Percentiles rank a stretch among this genome's conserved stretches.
These are phyloP conservation scores for Begonia loranthoides DNA, from an alignment of 306 rosid species.

Conservation along the genomic window DNA sequence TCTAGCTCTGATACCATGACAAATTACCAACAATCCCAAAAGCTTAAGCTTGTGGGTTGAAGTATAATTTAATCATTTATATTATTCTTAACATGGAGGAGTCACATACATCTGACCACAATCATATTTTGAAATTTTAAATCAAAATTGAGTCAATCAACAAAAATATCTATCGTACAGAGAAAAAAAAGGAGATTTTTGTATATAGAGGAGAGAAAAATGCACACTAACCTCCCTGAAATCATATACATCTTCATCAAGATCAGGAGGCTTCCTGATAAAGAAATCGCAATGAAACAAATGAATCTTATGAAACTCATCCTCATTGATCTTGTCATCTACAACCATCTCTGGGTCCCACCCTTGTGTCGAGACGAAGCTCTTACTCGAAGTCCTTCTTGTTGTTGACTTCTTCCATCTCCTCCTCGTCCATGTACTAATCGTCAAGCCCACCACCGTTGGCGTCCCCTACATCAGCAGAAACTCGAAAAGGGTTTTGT, in stretches of 20 bases:
- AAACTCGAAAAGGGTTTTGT: slow-evolving; percentile 35
- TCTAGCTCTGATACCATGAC: too few species aligned
- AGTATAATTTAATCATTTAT: too few species aligned
- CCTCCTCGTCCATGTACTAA: slow-evolving; percentile 81
- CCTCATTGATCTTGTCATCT: slow-evolving; percentile 75
- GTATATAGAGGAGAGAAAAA: neutral
- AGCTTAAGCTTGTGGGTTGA: too few species aligned
- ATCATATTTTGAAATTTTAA: neutral
- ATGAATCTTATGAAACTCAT: slow-evolving; percentile 79
- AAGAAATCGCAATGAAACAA: slow-evolving; percentile 78
- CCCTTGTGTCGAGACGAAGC: slow-evolving; percentile 57
- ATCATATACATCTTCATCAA: slow-evolving; percentile 73
- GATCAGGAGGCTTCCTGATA: slow-evolving; percentile 78
- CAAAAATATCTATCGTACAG: neutral
- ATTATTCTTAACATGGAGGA: too few species aligned
- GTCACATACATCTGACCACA: slow-evolving; percentile 75
- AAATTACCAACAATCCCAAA: too few species aligned
- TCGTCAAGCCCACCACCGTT: slow-evolving; percentile 52
- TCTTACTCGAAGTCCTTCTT: slow-evolving; percentile 79
- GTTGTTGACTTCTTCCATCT: slow-evolving; percentile 76
- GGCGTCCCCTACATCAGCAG: slow-evolving; percentile 53
- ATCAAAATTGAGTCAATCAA: neutral
- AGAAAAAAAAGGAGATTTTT: neutral
- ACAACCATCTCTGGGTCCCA: slow-evolving; percentile 76
- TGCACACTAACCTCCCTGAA: slow-evolving; percentile 57